These are phyloP conservation scores for Taphrina deformans DNA, from an alignment of 1,139 yeast genomes.

Conservation along the genomic window DNA sequence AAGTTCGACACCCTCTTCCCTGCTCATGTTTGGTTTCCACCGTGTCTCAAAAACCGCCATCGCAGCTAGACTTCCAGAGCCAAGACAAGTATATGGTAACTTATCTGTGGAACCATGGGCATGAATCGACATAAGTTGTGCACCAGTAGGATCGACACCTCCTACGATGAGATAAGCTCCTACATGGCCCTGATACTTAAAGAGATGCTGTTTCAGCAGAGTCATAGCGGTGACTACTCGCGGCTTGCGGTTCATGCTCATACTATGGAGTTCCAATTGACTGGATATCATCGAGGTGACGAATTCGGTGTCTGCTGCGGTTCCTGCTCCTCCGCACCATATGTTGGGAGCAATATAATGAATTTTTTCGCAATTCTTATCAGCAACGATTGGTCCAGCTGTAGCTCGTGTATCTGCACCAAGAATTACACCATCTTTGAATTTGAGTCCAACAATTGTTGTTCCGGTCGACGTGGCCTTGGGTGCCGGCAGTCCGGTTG, in stretches of 20 bases:
- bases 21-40: constrained; percentile 75
- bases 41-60: constrained; percentile 93
- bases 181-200: constrained; percentile 93
- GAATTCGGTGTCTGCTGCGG: constrained; percentile 97
- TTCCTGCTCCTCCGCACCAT: constrained; percentile 94
- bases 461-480: constrained; percentile 97
- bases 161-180: constrained; percentile 97
- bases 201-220: constrained; percentile 88
- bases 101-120: constrained; percentile 95
- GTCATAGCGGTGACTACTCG: constrained; percentile 93
- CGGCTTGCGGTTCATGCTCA: constrained; percentile 80
- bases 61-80: constrained; percentile 98
- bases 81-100: constrained; percentile 69
- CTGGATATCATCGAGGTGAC: constrained; percentile 90
- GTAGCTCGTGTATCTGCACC: constrained; percentile 99
- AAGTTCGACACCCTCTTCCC: constrained; percentile 83
- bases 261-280: constrained; percentile 82
- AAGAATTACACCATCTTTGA: constrained; percentile 71
- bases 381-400: constrained; percentile 93
- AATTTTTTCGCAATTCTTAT: constrained; percentile 93
- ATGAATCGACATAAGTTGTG: constrained; percentile 86
- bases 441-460: constrained; percentile 93
- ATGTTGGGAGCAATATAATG: constrained; percentile 89
- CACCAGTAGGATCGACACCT: constrained; percentile 90
- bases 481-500: constrained; percentile 67